A percentile compares a stretch with the other conserved stretches of the same genome.
Conservation (phyloP, 2,329 filamentous ascomycete species). For the Hypoxylon sp. region DNA sequence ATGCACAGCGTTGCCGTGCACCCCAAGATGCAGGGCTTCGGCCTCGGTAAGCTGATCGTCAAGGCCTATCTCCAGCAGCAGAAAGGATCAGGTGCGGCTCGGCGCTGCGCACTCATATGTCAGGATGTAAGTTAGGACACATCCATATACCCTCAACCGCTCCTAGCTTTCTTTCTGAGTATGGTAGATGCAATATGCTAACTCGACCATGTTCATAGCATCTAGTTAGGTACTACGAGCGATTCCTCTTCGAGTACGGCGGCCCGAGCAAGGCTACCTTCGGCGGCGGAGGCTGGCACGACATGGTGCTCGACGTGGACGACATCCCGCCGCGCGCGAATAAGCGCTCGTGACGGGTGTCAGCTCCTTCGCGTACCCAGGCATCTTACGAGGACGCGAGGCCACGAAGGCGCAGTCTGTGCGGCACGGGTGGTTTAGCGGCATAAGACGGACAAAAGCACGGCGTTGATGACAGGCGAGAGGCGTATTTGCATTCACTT, state of each 20-base stretch:
- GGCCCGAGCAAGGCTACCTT: slow-evolving; percentile 76
- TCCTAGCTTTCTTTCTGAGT: too few relatives aligned
- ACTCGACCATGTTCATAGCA: slow-evolving; percentile 52
- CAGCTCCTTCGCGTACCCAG: background rate
- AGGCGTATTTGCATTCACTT: slow-evolving; percentile 9
- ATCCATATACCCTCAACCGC: background rate
- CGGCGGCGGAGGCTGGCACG: slow-evolving; percentile 81
- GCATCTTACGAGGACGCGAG: background rate
- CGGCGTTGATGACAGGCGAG: slow-evolving; percentile 9
- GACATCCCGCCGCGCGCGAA: slow-evolving; percentile 7
- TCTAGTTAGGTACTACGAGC: slow-evolving; percentile 77
- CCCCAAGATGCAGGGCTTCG: slow-evolving; percentile 76
- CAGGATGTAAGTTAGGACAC: slow-evolving; percentile 65
- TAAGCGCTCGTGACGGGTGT: background rate
- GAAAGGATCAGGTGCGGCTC: slow-evolving; percentile 71
- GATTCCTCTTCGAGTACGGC: slow-evolving; percentile 73
- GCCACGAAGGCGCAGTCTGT: slow-evolving; percentile 2
- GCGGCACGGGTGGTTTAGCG: background rate
- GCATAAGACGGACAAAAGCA: background rate
- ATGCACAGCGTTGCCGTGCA: slow-evolving; percentile 84
- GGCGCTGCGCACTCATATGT: slow-evolving; percentile 78
- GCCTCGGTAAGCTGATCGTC: slow-evolving; percentile 77
- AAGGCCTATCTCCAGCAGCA: slow-evolving; percentile 81
- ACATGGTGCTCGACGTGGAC: slow-evolving; percentile 68
- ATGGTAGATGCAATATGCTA: too few relatives aligned